phyloP scores from a whole-genome alignment of 495 filamentous ascomycete species.

The Penicillium manginii region DNA sequence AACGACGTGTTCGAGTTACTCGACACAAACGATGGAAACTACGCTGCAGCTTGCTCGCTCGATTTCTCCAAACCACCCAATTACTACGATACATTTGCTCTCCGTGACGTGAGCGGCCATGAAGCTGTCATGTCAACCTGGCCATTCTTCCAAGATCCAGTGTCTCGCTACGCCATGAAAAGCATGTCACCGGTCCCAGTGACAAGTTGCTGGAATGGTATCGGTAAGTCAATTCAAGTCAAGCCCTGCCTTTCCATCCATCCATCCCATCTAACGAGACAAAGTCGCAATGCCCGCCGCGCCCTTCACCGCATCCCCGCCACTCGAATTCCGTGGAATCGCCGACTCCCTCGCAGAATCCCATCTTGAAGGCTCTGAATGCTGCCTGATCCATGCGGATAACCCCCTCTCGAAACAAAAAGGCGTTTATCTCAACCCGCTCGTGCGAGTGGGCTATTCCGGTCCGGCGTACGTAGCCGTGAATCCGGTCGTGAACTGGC shows the following conservation, averaged over 20 bases:
- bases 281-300: slow-evolving; percentile 58
- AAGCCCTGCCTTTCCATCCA: not conserved
- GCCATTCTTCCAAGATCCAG: slow-evolving; percentile 73
- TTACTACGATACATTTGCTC: slow-evolving; percentile 86
- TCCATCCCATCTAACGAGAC: not conserved
- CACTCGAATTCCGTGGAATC: slow-evolving; percentile 71
- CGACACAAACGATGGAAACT: slow-evolving; percentile 69
- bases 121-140: slow-evolving; percentile 67
- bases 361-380: slow-evolving; percentile 81
- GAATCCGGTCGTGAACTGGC: slow-evolving; percentile 47
- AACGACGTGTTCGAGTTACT: slow-evolving; percentile 73
- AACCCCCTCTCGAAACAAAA: slow-evolving; percentile 56
- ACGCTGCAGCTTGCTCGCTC: slow-evolving; percentile 80
- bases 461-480: slow-evolving; percentile 58
- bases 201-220: slow-evolving; percentile 83
- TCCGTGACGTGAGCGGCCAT: slow-evolving; percentile 70
- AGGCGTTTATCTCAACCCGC: slow-evolving; percentile 78
- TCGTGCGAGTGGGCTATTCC: slow-evolving; percentile 75
- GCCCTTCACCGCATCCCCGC: slow-evolving; percentile 55
- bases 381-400: slow-evolving; percentile 82
- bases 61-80: slow-evolving; percentile 71
- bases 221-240: slow-evolving; percentile 46
- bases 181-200: slow-evolving; percentile 65
- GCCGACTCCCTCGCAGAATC: slow-evolving; percentile 65
- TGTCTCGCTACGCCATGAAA: slow-evolving; percentile 62